Conservation (phyloP, 116 monocot species). For the Phalaenopsis hybrid region DNA sequence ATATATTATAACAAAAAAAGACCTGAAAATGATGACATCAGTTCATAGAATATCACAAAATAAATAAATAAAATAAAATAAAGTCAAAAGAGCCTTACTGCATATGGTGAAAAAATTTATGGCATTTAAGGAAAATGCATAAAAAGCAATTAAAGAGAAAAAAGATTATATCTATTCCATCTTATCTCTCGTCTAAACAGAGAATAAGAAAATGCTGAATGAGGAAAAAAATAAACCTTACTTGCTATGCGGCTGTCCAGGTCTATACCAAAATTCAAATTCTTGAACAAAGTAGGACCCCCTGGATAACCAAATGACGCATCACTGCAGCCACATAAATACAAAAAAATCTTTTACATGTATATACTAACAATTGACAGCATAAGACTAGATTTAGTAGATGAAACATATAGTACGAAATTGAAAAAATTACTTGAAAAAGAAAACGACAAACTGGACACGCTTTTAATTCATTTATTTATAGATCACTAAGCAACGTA, state of each 20-base stretch:
- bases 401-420: neutral
- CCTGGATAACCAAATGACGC: slow-evolving; percentile 99
- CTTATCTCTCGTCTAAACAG: neutral
- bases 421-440: neutral
- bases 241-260: slow-evolving; percentile 98
- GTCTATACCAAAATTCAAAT: slow-evolving; percentile 99
- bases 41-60: neutral
- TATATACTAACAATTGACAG: neutral
- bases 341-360: slow-evolving; percentile 8
- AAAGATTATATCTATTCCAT: neutral
- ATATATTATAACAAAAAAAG: neutral
- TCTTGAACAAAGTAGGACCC: slow-evolving; percentile 85
- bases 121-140: neutral
- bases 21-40: neutral
- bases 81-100: neutral
- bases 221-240: slow-evolving; percentile 29
- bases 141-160: neutral
- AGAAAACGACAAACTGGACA: neutral
- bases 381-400: neutral
- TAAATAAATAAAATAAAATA: neutral
- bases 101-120: neutral
- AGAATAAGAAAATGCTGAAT: neutral
- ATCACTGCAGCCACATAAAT: slow-evolving; percentile 57
- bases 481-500: neutral
- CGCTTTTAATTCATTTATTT: neutral